Conservation (phyloP, 2,329 filamentous ascomycete genomes). For the Monosporascus sp. region DNA sequence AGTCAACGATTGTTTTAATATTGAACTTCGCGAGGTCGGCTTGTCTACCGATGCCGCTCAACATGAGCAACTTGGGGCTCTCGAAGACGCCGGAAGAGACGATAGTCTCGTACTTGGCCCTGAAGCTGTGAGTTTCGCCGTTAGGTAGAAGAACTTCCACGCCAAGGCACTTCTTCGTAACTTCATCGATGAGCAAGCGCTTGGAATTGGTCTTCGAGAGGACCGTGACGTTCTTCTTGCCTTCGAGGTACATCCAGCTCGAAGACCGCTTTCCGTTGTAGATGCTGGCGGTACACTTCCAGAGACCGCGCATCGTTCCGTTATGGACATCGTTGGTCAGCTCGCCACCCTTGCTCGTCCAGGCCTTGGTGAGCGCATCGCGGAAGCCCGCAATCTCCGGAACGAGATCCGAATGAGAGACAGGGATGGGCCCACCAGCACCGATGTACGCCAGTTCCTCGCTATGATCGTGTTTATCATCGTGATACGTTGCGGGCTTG, state of each 20-base stretch:
- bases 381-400: constrained; percentile 48
- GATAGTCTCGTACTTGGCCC: constrained; percentile 44
- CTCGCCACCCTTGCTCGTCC: constrained; percentile 45
- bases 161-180: constrained; percentile 33
- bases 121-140: constrained; percentile 38
- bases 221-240: constrained; percentile 51
- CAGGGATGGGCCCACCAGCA: constrained; percentile 43
- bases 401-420: constrained; percentile 50
- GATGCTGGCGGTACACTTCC: constrained; percentile 49
- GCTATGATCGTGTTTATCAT: constrained; percentile 43
- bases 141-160: constrained; percentile 40
- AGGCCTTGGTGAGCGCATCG: constrained; percentile 43
- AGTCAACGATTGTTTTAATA: constrained; percentile 51
- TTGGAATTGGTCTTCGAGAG: constrained; percentile 44
- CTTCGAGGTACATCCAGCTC: constrained; percentile 44
- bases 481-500: constrained; percentile 54
- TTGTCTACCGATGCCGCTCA: constrained; percentile 57
- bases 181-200: constrained; percentile 45
- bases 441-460: constrained; percentile 46
- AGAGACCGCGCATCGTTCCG: constrained; percentile 49
- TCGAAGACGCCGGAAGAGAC: constrained; percentile 53
- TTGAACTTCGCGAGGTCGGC: constrained; percentile 45
- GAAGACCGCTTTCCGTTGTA: constrained; percentile 52
- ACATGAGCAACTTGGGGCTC: constrained; percentile 59
- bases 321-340: constrained; percentile 51